Evolutionary conservation across 192 early-diverging fungal genomes (phyloP).

Genomic region (Paraglomus brasilianum): DNA sequence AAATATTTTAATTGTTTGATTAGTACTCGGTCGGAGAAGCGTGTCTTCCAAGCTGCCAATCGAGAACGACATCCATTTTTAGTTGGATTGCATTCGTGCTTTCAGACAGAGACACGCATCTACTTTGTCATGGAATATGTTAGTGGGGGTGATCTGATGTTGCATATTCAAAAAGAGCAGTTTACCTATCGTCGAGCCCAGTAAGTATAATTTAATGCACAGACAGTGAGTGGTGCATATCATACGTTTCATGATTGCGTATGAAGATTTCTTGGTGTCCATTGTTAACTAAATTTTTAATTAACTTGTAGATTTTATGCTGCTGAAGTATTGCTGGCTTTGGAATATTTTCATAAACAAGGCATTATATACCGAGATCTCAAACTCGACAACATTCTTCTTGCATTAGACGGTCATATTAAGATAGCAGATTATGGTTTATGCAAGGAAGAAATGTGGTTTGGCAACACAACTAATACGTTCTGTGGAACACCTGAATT

Average conservation of each 20-base stretch:
- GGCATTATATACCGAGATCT: constrained; percentile 96
- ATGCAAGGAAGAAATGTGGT: constrained; percentile 95
- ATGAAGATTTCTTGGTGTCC: too few relatives aligned
- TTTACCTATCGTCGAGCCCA: constrained; percentile 92
- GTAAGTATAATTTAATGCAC: constrained; percentile 29
- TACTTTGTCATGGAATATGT: constrained; percentile 99
- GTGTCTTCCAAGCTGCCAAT: constrained; percentile 91
- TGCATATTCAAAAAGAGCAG: constrained; percentile 92
- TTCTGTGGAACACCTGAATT: constrained; percentile 99
- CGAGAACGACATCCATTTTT: constrained; percentile 92
- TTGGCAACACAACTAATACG: constrained; percentile 84
- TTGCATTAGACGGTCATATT: constrained; percentile 91
- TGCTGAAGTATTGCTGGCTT: constrained; percentile 88
- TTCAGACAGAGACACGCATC: constrained; percentile 91
- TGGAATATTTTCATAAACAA: constrained; percentile 95
- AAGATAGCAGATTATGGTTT: constrained; percentile 99
- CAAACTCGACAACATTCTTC: constrained; percentile 95
- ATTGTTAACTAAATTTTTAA: background rate
- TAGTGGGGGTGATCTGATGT: constrained; percentile 96
- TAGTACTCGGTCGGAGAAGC: constrained; percentile 91
- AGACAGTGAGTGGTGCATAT: too few relatives aligned
- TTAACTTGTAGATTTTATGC: constrained; percentile 72
- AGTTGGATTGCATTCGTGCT: constrained; percentile 94
- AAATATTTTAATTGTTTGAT: background rate
- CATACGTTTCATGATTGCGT: too few relatives aligned